A percentile compares a stretch with the other conserved stretches of the same genome.
Conservation (phyloP, 2,329 filamentous ascomycete genomes). For the Penicillium janthinellum region DNA sequence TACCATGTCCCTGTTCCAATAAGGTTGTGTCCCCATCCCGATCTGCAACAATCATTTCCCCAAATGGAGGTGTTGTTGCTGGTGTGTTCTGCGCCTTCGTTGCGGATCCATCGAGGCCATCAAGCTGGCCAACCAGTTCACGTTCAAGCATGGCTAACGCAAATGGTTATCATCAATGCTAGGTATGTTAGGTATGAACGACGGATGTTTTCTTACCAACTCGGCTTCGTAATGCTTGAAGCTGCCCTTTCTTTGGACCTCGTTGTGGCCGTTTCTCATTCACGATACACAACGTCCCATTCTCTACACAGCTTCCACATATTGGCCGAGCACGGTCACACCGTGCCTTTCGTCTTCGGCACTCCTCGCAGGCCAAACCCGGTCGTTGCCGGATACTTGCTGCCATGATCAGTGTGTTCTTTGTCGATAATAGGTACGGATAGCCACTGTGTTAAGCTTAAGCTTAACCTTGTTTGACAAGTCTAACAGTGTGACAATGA, state of each 20-base stretch:
- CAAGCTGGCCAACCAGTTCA: background rate
- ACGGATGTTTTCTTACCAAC: background rate
- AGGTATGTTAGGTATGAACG: no score
- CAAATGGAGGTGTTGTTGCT: background rate
- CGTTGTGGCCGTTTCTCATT: slow-evolving; percentile 1
- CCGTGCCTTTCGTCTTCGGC: background rate
- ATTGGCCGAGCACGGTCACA: background rate
- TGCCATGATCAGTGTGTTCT: background rate
- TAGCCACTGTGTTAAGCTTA: background rate
- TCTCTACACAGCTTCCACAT: background rate
- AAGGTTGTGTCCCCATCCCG: background rate
- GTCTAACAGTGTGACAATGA: background rate
- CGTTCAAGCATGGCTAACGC: background rate
- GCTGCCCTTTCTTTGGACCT: slow-evolving; percentile 1
- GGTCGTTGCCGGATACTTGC: background rate
- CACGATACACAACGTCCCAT: background rate
- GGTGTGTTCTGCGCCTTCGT: background rate
- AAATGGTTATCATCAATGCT: background rate
- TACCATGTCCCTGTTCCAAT: background rate
- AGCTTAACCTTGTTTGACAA: background rate
- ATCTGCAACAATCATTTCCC: background rate
- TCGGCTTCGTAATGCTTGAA: background rate
- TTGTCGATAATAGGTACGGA: background rate
- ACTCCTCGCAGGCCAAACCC: background rate
- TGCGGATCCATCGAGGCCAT: background rate